Conservation (phyloP, 75 land plant species). For the Cupressus sempervirens region DNA sequence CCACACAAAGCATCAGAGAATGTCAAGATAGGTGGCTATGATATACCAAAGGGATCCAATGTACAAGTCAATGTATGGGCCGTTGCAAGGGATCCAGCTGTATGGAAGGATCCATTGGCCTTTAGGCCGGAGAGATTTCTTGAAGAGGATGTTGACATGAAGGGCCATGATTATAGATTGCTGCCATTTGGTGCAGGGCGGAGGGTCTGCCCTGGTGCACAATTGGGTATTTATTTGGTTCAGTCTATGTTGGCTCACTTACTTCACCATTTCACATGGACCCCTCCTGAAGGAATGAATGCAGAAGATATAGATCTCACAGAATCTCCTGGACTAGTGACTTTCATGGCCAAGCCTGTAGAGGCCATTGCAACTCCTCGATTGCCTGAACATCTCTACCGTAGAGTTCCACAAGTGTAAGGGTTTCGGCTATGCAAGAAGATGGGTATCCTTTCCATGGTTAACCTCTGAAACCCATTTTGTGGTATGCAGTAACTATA, state of each 20-base stretch:
- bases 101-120: slow-evolving; percentile 65
- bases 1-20: slow-evolving; percentile 74
- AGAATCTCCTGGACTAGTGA: slow-evolving; percentile 84
- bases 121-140: slow-evolving; percentile 86
- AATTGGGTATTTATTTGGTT: slow-evolving; percentile 77
- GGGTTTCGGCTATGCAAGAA: neutral
- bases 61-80: slow-evolving; percentile 92
- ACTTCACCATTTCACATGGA: slow-evolving; percentile 83
- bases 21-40: slow-evolving; percentile 80
- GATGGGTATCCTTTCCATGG: neutral
- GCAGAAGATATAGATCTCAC: slow-evolving; percentile 69
- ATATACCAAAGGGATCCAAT: slow-evolving; percentile 83
- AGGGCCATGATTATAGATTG: slow-evolving; percentile 81
- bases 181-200: slow-evolving; percentile 92
- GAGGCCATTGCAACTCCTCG: slow-evolving; percentile 71
- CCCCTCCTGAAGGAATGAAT: slow-evolving; percentile 47
- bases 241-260: slow-evolving; percentile 76
- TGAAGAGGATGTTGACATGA: slow-evolving; percentile 86
- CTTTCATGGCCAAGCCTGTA: slow-evolving; percentile 81
- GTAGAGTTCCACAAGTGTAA: slow-evolving; percentile 24
- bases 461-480: slow-evolving; percentile 2
- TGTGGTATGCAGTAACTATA: slow-evolving; percentile 4
- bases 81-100: slow-evolving; percentile 63
- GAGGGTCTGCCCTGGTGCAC: slow-evolving; percentile 90
- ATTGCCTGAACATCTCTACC: slow-evolving; percentile 45